Evolutionary conservation across 148 eudicot species (phyloP).

Genomic region (Chenopodium quinoa): DNA sequence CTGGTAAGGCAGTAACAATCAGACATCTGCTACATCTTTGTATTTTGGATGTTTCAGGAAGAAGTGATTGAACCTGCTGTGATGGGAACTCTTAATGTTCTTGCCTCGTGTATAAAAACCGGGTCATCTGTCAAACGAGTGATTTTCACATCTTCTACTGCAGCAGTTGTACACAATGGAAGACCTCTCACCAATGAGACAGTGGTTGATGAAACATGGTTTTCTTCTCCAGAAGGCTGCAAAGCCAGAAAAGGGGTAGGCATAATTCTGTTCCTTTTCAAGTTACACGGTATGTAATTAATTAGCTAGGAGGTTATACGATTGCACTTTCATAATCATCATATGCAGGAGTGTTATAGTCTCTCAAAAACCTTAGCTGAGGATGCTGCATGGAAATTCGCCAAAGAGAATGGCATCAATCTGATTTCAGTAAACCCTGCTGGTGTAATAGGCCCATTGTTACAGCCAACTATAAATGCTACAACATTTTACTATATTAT

Average conservation of each 20-base stretch:
- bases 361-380: constrained; percentile 51
- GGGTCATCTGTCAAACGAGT: constrained; percentile 37
- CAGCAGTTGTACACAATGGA: constrained; percentile 25
- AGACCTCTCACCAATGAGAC: constrained; percentile 21
- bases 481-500: constrained; percentile 15
- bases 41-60: constrained; percentile 21
- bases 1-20: neutral
- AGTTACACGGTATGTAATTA: neutral
- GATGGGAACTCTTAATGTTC: constrained; percentile 45
- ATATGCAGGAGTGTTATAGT: constrained; percentile 30
- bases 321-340: neutral
- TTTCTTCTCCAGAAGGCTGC: constrained; percentile 24
- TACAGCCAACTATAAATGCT: constrained; percentile 35
- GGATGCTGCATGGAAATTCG: constrained; percentile 45
- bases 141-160: constrained; percentile 42
- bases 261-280: neutral
- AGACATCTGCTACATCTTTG: too few species aligned
- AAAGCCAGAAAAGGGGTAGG: constrained; percentile 24
- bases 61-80: constrained; percentile 42
- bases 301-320: neutral
- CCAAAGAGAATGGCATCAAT: constrained; percentile 39
- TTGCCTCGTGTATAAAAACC: constrained; percentile 34
- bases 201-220: constrained; percentile 44
- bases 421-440: constrained; percentile 37
- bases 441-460: constrained; percentile 44